Base-by-base conservation (phyloP, 495 filamentous ascomycete species). In the Amorphotheca resinae region DNA sequence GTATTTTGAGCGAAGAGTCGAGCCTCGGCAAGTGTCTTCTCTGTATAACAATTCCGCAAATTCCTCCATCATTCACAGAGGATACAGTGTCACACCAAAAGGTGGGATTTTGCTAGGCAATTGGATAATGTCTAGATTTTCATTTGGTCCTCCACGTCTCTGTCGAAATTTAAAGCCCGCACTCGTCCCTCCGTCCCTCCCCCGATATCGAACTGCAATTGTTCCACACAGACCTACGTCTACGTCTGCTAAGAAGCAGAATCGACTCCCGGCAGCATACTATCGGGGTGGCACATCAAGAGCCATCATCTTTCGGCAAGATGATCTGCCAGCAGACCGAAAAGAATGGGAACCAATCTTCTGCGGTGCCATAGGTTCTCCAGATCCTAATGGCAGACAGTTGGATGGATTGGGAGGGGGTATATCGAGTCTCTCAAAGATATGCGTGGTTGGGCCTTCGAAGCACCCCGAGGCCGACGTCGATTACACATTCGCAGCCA, bases 281-380 rank as follows among this genome's bases (percentile, higher is more conserved):
- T 81, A 79, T 54, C 77, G 82, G 45, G 80, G 80, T 38, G 81
- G 81, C 21, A 84, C 80, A 1, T 82, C 79, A 3, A 76, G 76
- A 37, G 82, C 76, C 9, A 62, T 85, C 3, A 65, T 87, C 31
- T 70, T 86, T 58, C 59, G 65, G 7, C 55, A 68, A 33, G 50
- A 61, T 0, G 57, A 74, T 44, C 65, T 82, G 4, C 72, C 82
- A 0, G 33, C 56, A 3, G 49, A 69, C 26, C 61, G 52, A 2
- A 32, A 40, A 2, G 41, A 67, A 48, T 84, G 80, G 81, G 54
- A 49, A 4, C 37, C 55, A 0, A 69, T 84, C n/a, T 77, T 87
- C 36, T 66, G 65, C 5, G 57, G 68, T 2, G 67, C 68, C 1
- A 77, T 86, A 58, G 80, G 82, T 11, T 77, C 76, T 0, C 79